phyloP scores from a whole-genome alignment of 225 moss, liverwort and hornwort genomes.

The Anthoceros angustus region DNA sequence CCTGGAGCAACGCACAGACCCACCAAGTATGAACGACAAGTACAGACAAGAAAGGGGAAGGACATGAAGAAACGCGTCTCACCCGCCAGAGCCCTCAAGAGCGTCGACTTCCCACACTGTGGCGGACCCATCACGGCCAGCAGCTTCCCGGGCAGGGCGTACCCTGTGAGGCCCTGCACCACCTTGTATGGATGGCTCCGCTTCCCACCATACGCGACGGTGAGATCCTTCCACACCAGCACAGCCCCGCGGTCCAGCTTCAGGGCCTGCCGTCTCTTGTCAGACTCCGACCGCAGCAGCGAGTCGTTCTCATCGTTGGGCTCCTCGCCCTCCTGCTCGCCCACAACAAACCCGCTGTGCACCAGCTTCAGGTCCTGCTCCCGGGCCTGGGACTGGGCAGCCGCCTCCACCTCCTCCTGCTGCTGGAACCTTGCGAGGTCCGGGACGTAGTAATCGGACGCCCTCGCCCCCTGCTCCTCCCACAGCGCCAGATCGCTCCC shows the following conservation, averaged over 20 bases:
- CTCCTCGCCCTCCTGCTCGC: neutral
- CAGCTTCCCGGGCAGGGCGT: slow-evolving; percentile 30
- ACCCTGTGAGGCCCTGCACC: slow-evolving; percentile 32
- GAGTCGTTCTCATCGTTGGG: slow-evolving; percentile 1
- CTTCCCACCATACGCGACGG: slow-evolving; percentile 13
- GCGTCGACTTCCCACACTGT: slow-evolving; percentile 22
- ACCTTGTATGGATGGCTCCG: slow-evolving; percentile 18
- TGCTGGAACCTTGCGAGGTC: too few relatives aligned
- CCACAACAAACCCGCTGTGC: neutral
- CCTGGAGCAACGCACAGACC: slow-evolving; percentile 10
- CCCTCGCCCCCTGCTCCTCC: neutral
- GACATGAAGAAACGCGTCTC: neutral
- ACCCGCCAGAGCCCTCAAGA: slow-evolving; percentile 33
- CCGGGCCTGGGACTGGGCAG: neutral
- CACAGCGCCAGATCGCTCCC: neutral
- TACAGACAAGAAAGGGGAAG: neutral
- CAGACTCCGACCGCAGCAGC: neutral
- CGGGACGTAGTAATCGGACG: too few relatives aligned
- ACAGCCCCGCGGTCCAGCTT: neutral
- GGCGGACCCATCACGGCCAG: slow-evolving; percentile 35
- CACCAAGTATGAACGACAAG: neutral
- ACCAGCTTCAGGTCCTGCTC: neutral
- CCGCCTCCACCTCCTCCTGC: neutral
- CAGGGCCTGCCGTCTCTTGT: neutral
- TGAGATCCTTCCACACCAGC: neutral